Evolutionary conservation across 1,284 basidiomycete species (phyloP).

Genomic region (Ganoderma resinaceum): DNA sequence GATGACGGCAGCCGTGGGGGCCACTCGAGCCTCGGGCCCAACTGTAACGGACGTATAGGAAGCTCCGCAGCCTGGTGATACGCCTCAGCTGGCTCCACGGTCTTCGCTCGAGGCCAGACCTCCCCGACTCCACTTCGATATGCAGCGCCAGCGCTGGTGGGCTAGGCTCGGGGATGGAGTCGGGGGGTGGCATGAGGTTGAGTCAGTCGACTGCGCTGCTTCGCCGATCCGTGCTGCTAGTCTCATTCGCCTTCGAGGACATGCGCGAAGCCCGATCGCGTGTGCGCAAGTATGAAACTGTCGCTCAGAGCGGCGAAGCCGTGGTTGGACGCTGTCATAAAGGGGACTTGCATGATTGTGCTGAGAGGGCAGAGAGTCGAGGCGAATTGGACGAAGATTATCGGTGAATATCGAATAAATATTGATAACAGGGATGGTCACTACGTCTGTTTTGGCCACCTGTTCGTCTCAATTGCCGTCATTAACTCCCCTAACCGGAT

Average conservation of each 20-base stretch:
- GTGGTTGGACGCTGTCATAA: neutral
- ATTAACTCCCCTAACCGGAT: neutral
- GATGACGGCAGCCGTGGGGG: neutral
- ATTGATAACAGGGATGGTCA: neutral
- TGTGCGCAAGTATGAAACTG: neutral
- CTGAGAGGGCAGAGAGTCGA: neutral
- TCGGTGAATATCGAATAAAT: neutral
- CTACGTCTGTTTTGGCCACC: neutral
- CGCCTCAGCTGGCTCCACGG: neutral
- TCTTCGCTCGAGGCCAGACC: neutral
- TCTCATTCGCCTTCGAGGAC: neutral
- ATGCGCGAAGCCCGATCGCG: neutral
- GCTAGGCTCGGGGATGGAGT: neutral
- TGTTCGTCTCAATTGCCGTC: neutral
- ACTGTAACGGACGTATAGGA: neutral
- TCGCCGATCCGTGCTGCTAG: neutral
- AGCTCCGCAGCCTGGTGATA: neutral
- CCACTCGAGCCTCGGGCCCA: neutral
- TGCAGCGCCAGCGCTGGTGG: neutral
- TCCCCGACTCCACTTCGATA: neutral
- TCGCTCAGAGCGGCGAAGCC: neutral
- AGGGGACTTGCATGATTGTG: neutral
- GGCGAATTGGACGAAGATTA: neutral
- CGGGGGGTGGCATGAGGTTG: neutral
- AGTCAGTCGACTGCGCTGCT: neutral